Base-by-base conservation (phyloP, 805 yeast species). In the Pichia deserticola region DNA sequence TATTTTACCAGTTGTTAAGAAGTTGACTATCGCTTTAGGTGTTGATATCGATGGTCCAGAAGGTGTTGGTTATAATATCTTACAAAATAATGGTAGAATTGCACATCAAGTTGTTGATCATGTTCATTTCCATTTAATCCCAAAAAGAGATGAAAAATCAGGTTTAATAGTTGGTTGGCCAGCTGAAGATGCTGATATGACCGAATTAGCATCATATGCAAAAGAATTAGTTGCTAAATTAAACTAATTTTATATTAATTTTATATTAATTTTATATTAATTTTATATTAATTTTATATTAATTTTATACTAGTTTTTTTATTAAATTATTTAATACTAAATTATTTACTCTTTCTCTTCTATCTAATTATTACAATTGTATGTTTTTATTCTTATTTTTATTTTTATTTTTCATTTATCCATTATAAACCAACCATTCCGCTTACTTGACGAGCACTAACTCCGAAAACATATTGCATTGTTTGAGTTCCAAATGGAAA, bases 91-190 rank as follows among this genome's bases (percentile, higher is more conserved):
- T 59, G 98, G 98, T 45, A 72, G 87, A 64, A 82, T 90, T 62
- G 99, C 98, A 11, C 98, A 93, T 64, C 99, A 92, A 72, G 84
- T 77, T 49, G 98, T 93, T 50, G 93, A 86, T 58, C 99, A 92
- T 65, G 97, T 93, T 51, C 99, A 92, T 67, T 86, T 93, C 78
- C 99, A 92, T 67, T 79, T 92, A 66, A 92, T 92, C 64, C 99
- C 99, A 45, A 92, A 92, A 77, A 77, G 76, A 51, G 83, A 82
- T 59, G 71, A 67, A 2, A 75, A 76, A 39, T 73, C 90, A 20
- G 99, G 99, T 1, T 75, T 92, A 55, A 76, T 75, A 36, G 89
- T 92, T 34, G 96, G 93, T 30, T 93, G 99, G 98, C 98, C 98
- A n/a, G 83, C 89, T 20, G 78, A 82, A 59, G 79, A 74, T 50